Base-by-base conservation (phyloP, 257 asterid species). In the Leonotis leonurus region DNA sequence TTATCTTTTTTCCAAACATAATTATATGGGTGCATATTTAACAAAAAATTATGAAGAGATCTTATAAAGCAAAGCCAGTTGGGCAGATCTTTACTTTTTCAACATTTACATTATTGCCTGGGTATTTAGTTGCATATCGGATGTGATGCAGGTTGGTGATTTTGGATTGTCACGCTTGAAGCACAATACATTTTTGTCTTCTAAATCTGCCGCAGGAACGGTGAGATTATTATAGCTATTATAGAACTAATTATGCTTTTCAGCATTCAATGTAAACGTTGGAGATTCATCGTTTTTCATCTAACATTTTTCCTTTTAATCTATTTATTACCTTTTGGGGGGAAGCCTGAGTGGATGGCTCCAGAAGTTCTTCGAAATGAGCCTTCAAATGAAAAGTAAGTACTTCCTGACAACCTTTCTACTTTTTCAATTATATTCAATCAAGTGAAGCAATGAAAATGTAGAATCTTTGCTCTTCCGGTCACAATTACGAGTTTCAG, bases 331-430 rank as follows among this genome's bases (percentile, higher is more conserved):
- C 22, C 13, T 59, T 44, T 52, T 55, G 52, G 58, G 24, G 24
- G 32, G 37, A 72, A 93, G 99, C 97, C 99, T 13, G 99, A 93
- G 76, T 93, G 99, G 99, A 93, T 93, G 99, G 99, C 99, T 48
- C 99, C 99, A 29, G 99, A 93, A 82, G 95, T 93, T 72, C 99
- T 93, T 44, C 91, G 97, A 37, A 93, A 93, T 74, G 99, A 93
- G 77, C 96, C 88, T 73, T 93, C 99, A 46, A 89, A 89, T 76
- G 99, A 93, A 71, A 93, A 93, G 99, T 89, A 78, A 87, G 97
- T 46, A 36, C 56, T 11, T 41, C 41, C 60, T 56, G 16, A 35
- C 5, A 0, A 26, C 26, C 48, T 57, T 30, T 63, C 56, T 70
- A 48, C 50, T 56, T 45, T 13, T 25, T 0, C 18, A 14, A 14